Conservation (phyloP, 2,329 filamentous ascomycete genomes). For the Cytospora piceicola region DNA sequence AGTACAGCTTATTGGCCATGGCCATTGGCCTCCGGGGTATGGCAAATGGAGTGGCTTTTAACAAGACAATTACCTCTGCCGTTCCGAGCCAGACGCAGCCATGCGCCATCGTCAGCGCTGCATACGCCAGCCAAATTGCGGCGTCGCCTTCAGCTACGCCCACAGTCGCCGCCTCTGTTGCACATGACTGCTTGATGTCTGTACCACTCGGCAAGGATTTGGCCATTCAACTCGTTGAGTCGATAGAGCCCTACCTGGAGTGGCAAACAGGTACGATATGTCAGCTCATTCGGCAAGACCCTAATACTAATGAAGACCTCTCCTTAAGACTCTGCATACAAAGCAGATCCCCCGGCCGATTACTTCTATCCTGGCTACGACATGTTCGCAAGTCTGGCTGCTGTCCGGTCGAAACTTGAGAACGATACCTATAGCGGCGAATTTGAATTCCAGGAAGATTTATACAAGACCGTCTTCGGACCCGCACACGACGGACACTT, state of each 20-base stretch:
- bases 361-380: constrained; percentile 46
- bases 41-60: constrained; percentile 16
- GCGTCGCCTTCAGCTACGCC: constrained; percentile 35
- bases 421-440: constrained; percentile 44
- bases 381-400: constrained; percentile 42
- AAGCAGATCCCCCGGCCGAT: constrained; percentile 43
- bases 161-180: constrained; percentile 43
- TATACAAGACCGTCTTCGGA: constrained; percentile 45
- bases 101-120: constrained; percentile 24
- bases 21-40: constrained; percentile 15
- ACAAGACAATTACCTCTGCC: constrained; percentile 13
- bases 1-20: constrained; percentile 14
- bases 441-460: constrained; percentile 46
- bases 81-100: constrained; percentile 17
- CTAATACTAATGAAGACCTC: constrained; percentile 32
- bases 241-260: constrained; percentile 46
- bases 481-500: constrained; percentile 49
- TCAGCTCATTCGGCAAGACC: background rate
- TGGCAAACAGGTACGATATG: constrained; percentile 47
- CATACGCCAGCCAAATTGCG: constrained; percentile 22
- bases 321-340: constrained; percentile 45
- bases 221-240: constrained; percentile 45
- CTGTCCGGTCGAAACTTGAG: constrained; percentile 39
- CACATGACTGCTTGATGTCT: constrained; percentile 47
- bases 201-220: constrained; percentile 46